phyloP scores from a whole-genome alignment of 2,329 filamentous ascomycete genomes.

The Diaporthe citri region DNA sequence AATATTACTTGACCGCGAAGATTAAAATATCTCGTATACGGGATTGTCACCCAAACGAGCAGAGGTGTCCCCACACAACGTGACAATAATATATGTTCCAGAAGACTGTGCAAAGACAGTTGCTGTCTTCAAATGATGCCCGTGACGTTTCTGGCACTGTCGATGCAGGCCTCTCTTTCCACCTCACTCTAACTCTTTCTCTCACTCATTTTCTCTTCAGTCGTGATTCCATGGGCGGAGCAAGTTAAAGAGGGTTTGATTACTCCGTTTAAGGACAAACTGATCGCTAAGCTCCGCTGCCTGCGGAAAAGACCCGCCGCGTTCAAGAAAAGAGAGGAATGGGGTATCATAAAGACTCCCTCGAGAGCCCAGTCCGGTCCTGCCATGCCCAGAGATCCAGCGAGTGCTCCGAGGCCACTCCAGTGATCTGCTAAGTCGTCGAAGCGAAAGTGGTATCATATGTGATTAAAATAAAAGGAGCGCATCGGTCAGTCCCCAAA shows the following conservation, averaged over 20 bases:
- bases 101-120: neutral
- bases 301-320: conserved; percentile 8
- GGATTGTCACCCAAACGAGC: neutral
- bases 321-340: conserved; percentile 37
- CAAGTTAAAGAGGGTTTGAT: conserved; percentile 11
- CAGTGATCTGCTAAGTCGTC: neutral
- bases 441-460: conserved; percentile 41
- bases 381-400: conserved; percentile 17
- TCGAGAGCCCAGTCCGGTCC: conserved; percentile 27
- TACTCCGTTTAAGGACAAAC: conserved; percentile 5
- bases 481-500: conserved; percentile 18
- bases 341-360: conserved; percentile 33
- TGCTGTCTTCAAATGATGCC: too few species aligned
- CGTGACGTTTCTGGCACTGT: too few species aligned
- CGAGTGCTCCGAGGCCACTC: conserved; percentile 13
- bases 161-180: too few species aligned
- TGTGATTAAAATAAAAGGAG: conserved; percentile 36
- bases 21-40: neutral
- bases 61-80: too few species aligned
- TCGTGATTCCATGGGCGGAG: too few species aligned
- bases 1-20: too few species aligned
- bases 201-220: neutral
- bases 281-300: conserved; percentile 13
- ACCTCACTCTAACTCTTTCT: too few species aligned
- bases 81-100: neutral